A percentile compares a stretch with the other conserved stretches of the same genome.
These are phyloP conservation scores for Kodamaea lidongshanica DNA, from an alignment of 805 yeast genomes.

Conservation along the genomic window DNA sequence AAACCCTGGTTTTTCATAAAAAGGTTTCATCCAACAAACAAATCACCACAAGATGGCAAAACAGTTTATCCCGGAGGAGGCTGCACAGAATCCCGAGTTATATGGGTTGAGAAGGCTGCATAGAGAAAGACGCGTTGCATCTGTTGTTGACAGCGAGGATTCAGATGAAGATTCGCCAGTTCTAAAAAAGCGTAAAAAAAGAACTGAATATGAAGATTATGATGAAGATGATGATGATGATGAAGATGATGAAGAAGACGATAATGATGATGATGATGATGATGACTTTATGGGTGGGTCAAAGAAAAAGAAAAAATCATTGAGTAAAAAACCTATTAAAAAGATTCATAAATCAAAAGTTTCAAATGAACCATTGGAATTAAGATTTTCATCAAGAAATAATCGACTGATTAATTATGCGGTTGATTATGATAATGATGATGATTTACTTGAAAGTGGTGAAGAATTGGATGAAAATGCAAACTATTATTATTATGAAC, in stretches of 20 bases:
- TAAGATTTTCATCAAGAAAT: slow-evolving; percentile 76
- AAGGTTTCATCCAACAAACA: too few species aligned
- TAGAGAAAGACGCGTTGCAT: slow-evolving; percentile 44
- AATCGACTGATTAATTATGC: slow-evolving; percentile 65
- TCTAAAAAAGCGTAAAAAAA: slow-evolving; percentile 10
- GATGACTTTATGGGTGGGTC: slow-evolving; percentile 17
- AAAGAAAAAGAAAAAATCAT: slow-evolving; percentile 11
- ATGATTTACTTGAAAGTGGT: slow-evolving; percentile 47
- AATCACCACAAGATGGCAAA: slow-evolving; percentile 29
- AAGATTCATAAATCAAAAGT: slow-evolving; percentile 4
- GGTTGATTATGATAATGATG: slow-evolving; percentile 62
- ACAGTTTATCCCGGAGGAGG: slow-evolving; percentile 42
- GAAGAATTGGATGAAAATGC: slow-evolving; percentile 20
- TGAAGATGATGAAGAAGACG: slow-evolving; percentile 15
- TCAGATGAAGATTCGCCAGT: slow-evolving; percentile 24
- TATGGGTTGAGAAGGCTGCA: slow-evolving; percentile 77
- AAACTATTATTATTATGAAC: slow-evolving; percentile 30
- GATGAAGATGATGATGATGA: slow-evolving; percentile 16
- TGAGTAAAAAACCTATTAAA: not conserved
- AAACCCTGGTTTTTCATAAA: too few species aligned
- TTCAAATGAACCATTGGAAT: slow-evolving; percentile 34
- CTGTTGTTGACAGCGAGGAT: slow-evolving; percentile 30
- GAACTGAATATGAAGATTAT: slow-evolving; percentile 12
- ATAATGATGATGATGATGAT: slow-evolving; percentile 16
- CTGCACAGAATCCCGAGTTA: slow-evolving; percentile 68